phyloP scores from a whole-genome alignment of 208 protist species.

The Trypanosoma lewisi region DNA sequence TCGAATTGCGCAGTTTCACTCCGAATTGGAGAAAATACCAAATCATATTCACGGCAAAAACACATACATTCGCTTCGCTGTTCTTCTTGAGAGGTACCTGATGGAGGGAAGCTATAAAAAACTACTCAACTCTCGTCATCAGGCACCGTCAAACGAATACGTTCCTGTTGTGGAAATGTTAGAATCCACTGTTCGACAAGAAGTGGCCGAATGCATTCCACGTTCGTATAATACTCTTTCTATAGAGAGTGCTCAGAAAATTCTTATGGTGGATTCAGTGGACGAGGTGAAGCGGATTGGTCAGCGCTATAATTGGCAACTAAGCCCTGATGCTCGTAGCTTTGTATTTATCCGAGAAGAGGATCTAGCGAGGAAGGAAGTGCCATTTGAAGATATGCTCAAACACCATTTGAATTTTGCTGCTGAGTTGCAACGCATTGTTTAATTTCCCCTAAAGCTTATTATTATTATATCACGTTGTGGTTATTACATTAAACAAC shows the following conservation, averaged over 20 bases:
- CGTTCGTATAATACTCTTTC: conserved; percentile 80
- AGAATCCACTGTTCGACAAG: conserved; percentile 84
- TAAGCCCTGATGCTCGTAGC: conserved; percentile 38
- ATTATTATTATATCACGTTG: too few relatives aligned
- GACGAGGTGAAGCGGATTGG: conserved; percentile 76
- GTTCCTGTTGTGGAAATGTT: conserved; percentile 88
- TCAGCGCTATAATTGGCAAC: conserved; percentile 49
- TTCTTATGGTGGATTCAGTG: conserved; percentile 80
- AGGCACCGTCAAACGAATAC: conserved; percentile 90
- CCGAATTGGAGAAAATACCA: conserved; percentile 91
- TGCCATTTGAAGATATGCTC: conserved; percentile 83
- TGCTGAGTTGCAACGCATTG: conserved; percentile 81
- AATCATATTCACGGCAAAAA: conserved; percentile 65
- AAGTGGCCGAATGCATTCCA: conserved; percentile 89
- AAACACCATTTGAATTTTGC: conserved; percentile 73
- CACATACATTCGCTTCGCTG: conserved; percentile 80
- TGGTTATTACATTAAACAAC: too few relatives aligned
- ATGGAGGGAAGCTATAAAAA: conserved; percentile 95
- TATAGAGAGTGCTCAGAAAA: conserved; percentile 71
- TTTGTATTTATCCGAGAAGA: conserved; percentile 84
- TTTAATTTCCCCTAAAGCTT: conserved; percentile 50
- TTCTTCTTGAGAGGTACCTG: conserved; percentile 86
- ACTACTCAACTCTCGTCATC: conserved; percentile 75
- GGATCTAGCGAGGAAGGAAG: conserved; percentile 66
- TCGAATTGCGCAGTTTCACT: conserved; percentile 91